Conservation (phyloP, 371 early-diverging fungal genomes). For the Parasitella parasitica region DNA sequence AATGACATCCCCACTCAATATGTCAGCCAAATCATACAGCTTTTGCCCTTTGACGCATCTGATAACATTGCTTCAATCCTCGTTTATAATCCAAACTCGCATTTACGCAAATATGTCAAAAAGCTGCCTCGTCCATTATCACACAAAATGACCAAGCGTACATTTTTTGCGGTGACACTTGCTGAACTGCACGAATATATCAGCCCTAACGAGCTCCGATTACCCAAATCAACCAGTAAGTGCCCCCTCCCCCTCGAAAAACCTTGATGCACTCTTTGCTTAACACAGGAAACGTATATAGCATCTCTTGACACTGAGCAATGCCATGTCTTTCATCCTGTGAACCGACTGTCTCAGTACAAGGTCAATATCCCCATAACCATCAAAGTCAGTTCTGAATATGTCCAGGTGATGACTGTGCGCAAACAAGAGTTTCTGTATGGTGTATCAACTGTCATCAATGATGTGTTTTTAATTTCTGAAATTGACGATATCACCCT, state of each 20-base stretch:
- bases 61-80: conserved; percentile 59
- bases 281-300: too few species aligned
- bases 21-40: conserved; percentile 71
- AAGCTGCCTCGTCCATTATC: conserved; percentile 59
- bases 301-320: conserved; percentile 71
- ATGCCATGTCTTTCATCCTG: conserved; percentile 64
- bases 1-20: conserved; percentile 84
- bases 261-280: too few species aligned
- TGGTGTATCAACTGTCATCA: conserved; percentile 72
- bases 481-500: conserved; percentile 80
- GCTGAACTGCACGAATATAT: conserved; percentile 75
- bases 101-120: conserved; percentile 73
- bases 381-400: conserved; percentile 80
- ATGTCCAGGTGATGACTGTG: conserved; percentile 76
- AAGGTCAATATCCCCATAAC: conserved; percentile 73
- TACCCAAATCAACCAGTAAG: conserved; percentile 77
- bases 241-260: too few species aligned
- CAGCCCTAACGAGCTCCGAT: conserved; percentile 63
- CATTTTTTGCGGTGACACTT: conserved; percentile 65
- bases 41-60: conserved; percentile 65
- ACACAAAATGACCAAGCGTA: conserved; percentile 59
- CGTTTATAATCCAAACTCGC: conserved; percentile 81
- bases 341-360: conserved; percentile 63
- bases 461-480: conserved; percentile 85
- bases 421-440: conserved; percentile 68